Base-by-base conservation (phyloP, 768 basidiomycete genomes). In the Boletus barrowsii region DNA sequence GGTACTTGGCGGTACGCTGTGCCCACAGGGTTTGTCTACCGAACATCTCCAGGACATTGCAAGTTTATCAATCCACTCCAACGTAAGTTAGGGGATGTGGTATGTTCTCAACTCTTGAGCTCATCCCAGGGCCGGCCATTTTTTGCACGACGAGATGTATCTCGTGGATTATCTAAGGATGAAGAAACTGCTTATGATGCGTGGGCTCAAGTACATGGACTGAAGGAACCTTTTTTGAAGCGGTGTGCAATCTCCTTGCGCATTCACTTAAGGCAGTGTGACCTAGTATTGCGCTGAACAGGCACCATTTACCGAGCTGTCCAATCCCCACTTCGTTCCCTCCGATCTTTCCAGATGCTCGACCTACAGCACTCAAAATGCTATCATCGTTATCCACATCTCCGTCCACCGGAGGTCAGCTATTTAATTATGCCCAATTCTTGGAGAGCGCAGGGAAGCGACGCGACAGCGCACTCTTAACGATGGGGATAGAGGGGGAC, bases 321-420 rank as follows among this genome's bases (percentile, higher is more conserved):
- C 83, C 86, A 9, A 66, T 86, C 17, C 80, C 84, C 8, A 76
- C 77, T 30, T 85, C 86, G 8, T 86, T 83, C 64, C 84, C 85
- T 7, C 60, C 65, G 5, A 74, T 81, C 45, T 76, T 80, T 61
- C 62, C 63, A 13, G 55, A 29, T 1, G 20, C 49, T 18, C 57
- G 52, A 29, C 63, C 64, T 3, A 51, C 55, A 33, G 45, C 54
- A 41, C 64, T 67, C 8, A 53, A 66, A 44, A 37, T 63, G 51
- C 67, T 82, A 51, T 79, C 84, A 37, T 76, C 82, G 13, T 60
- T 86, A 30, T 71, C 74, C 18, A 75, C 76, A 0, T 75, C 78
- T 20, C 67, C 66, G 11, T 70, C 67, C 10, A 74, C 71, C 22
- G 71, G 79, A 14, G 49, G 51, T 10, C 55, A 80, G n/a, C 74